Evolutionary conservation across 1,284 basidiomycete species (phyloP).

Genomic region (Apiotrichum mycotoxinovorans): DNA sequence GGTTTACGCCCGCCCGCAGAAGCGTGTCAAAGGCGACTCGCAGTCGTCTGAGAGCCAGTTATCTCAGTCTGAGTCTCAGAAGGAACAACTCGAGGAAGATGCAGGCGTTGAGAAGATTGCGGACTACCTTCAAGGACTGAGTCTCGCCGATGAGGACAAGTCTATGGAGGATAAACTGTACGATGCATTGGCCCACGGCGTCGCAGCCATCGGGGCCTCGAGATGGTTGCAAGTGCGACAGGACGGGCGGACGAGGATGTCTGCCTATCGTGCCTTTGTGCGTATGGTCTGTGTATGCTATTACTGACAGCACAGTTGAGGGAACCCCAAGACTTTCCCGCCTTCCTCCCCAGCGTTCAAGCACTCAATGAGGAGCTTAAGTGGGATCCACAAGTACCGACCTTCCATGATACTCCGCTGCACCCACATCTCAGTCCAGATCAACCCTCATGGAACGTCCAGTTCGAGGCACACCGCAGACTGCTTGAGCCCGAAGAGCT

Average conservation of each 20-base stretch:
- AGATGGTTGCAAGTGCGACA: slow-evolving; percentile 18
- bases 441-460: too few species aligned
- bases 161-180: not conserved
- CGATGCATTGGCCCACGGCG: slow-evolving; percentile 10
- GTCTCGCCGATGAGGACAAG: not conserved
- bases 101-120: not conserved
- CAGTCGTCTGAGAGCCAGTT: not conserved
- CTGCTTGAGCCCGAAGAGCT: too few species aligned
- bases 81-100: slow-evolving; percentile 1
- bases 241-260: not conserved
- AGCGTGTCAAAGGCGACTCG: not conserved
- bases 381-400: not conserved
- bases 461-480: too few species aligned
- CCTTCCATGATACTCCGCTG: too few species aligned
- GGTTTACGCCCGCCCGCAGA: not conserved
- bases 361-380: not conserved
- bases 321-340: not conserved
- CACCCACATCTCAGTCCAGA: too few species aligned
- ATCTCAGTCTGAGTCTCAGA: not conserved
- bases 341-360: too few species aligned
- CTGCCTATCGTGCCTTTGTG: slow-evolving; percentile 6
- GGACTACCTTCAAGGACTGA: not conserved
- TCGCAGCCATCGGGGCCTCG: slow-evolving; percentile 13
- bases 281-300: not conserved
- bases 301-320: not conserved